These are phyloP conservation scores for Crithidia fasciculata DNA, from an alignment of 208 protist genomes.

Conservation along the genomic window DNA sequence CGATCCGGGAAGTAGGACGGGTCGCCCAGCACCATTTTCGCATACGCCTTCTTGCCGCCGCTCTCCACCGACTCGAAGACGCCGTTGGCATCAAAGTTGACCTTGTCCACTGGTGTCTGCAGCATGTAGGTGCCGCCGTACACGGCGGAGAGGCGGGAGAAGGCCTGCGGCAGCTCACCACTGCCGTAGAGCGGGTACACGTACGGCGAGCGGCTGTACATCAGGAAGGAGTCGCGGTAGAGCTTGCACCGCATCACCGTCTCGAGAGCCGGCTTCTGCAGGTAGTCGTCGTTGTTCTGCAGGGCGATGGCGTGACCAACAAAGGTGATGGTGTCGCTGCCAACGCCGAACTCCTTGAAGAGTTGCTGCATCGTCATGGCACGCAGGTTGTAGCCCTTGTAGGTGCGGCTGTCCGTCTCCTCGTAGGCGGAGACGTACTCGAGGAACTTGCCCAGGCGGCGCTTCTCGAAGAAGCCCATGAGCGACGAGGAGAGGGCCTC, in stretches of 20 bases:
- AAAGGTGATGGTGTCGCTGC: constrained; percentile 96
- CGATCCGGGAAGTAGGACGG: constrained; percentile 99
- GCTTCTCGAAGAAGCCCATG: constrained; percentile 99
- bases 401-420: constrained; percentile 86
- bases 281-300: constrained; percentile 93
- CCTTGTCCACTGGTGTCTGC: constrained; percentile 96
- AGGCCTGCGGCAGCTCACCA: constrained; percentile 99
- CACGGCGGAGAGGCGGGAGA: constrained; percentile 94
- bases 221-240: constrained; percentile 96
- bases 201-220: constrained; percentile 97
- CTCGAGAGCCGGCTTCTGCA: constrained; percentile 92
- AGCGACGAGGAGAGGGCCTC: constrained; percentile 97
- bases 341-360: constrained; percentile 96
- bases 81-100: constrained; percentile 95
- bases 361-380: constrained; percentile 93
- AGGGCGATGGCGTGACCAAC: constrained; percentile 97
- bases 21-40: constrained; percentile 97
- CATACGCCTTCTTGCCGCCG: constrained; percentile 82
- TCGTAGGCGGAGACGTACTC: constrained; percentile 93
- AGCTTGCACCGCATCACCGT: constrained; percentile 96
- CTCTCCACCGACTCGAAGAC: constrained; percentile 94
- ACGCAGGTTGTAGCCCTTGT: constrained; percentile 91
- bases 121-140: constrained; percentile 99
- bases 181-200: constrained; percentile 99
- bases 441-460: constrained; percentile 94